Conservation (phyloP, 1,139 yeast species). For the Suhomyces anneliseae region DNA sequence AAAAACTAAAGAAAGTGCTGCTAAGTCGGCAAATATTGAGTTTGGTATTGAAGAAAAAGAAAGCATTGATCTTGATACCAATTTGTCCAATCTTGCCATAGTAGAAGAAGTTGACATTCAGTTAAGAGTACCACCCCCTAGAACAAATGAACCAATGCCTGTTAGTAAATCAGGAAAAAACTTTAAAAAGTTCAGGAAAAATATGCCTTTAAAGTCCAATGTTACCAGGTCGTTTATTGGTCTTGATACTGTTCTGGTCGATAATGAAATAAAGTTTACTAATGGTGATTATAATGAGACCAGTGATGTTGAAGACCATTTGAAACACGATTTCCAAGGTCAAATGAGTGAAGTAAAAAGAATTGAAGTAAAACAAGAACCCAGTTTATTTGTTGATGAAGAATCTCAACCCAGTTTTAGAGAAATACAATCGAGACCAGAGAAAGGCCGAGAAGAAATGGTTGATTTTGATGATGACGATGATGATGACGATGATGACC, state of each 20-base stretch:
- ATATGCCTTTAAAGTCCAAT: constrained; percentile 21
- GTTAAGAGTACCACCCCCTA: constrained; percentile 13
- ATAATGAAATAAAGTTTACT: constrained; percentile 15
- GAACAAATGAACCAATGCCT: background rate
- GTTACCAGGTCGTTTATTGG: constrained; percentile 29
- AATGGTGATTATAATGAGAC: constrained; percentile 5
- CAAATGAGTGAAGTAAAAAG: constrained; percentile 28
- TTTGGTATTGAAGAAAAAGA: constrained; percentile 25
- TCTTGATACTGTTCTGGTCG: constrained; percentile 20
- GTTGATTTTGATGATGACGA: constrained; percentile 23
- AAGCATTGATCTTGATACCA: constrained; percentile 5
- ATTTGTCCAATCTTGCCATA: constrained; percentile 29
- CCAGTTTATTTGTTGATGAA: constrained; percentile 22
- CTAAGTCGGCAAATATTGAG: constrained; percentile 26
- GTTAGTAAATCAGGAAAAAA: constrained; percentile 28
- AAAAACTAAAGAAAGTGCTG: constrained; percentile 30
- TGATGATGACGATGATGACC: constrained; percentile 36
- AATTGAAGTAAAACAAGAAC: background rate
- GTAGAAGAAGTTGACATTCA: constrained; percentile 36
- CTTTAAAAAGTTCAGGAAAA: constrained; percentile 39
- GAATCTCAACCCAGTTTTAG: constrained; percentile 11
- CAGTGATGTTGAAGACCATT: constrained; percentile 7
- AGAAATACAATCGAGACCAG: background rate
- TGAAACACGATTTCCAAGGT: constrained; percentile 27
- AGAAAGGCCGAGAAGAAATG: constrained; percentile 6